A percentile compares a stretch with the other conserved stretches of the same genome.
phyloP scores from a whole-genome alignment of 106 monocot genomes.

The Ottelia alismoides region DNA sequence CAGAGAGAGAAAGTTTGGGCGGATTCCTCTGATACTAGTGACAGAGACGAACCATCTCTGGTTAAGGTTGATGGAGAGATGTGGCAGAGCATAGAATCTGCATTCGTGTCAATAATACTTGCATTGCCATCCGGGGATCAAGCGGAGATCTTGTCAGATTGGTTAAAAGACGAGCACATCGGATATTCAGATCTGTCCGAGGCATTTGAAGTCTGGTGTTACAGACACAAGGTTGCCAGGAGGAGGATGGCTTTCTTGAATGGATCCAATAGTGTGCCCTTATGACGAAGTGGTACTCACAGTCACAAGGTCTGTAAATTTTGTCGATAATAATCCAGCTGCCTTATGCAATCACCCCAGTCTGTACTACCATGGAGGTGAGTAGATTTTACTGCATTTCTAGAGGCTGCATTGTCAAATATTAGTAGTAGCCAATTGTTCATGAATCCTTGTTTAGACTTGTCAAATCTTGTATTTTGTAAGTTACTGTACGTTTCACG shows the following conservation, averaged over 20 bases:
- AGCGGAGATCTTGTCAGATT: constrained; percentile 58
- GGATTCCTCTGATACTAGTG: constrained; percentile 13
- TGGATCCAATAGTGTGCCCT: too few relatives aligned
- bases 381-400: too few relatives aligned
- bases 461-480: too few relatives aligned
- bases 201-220: constrained; percentile 87
- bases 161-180: constrained; percentile 42
- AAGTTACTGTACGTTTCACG: too few relatives aligned
- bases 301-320: too few relatives aligned
- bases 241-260: constrained; percentile 9
- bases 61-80: constrained; percentile 39
- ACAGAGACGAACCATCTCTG: constrained; percentile 1
- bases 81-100: constrained; percentile 64
- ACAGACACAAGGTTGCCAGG: constrained; percentile 45
- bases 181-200: constrained; percentile 64
- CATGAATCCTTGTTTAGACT: too few relatives aligned
- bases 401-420: too few relatives aligned
- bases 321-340: too few relatives aligned
- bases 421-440: too few relatives aligned
- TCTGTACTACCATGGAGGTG: too few relatives aligned
- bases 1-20: constrained; percentile 24
- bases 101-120: constrained; percentile 48
- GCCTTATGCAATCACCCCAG: too few relatives aligned
- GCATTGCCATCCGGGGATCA: constrained; percentile 64
- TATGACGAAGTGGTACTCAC: too few relatives aligned